Base-by-base conservation (phyloP, 139 green algal genomes). In the Protoeuglena noctilucae region DNA sequence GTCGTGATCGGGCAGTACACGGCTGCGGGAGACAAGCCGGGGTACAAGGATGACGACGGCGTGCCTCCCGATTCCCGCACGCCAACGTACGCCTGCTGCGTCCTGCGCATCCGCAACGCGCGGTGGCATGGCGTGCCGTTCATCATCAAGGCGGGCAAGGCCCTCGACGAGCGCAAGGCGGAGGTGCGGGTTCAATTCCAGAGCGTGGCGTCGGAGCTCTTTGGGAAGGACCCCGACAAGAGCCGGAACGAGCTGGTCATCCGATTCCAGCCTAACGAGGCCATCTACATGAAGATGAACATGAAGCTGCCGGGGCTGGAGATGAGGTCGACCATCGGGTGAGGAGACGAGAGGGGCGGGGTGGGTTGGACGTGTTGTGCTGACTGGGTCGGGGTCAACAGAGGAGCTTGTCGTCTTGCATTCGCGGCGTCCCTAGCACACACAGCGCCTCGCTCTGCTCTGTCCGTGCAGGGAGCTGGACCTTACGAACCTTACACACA, bases 121-220 rank as follows among this genome's bases (percentile, higher is more conserved):
- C 70, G 67, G 27, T 93, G 81, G 82, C 50, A 63, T 5, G 86
- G 82, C 21, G 87, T 95, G 55, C 88, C 88, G 0, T 88, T 94
- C 61, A 71, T 96, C 31, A 68, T 96, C 45, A 89, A 93, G 68
- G 90, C 90, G 2, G 90, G 88, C 54, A 98, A 98, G 66, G 91
- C 83, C 6, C 62, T 96, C 60, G 72, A 91, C 56, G 58, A 76
- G 47, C 51, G 56, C 12, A 78, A 83, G 61, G 60, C 62, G 25
- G 75, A 81, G 58, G 68, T 84, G 34, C 49, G 69, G 18, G 54
- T 93, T 23, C 76, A 84, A 51, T 67, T 80, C 58, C 53, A 25
- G 23, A 59, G 28, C 48, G 40, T 21, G 9, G 21, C 14, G 34
- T 56, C 14, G 3, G 16, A 14, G 22, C 46, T 73, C 49, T 84